phyloP scores from a whole-genome alignment of 352 stramenopile genomes.

The Pythium oligandrum region DNA sequence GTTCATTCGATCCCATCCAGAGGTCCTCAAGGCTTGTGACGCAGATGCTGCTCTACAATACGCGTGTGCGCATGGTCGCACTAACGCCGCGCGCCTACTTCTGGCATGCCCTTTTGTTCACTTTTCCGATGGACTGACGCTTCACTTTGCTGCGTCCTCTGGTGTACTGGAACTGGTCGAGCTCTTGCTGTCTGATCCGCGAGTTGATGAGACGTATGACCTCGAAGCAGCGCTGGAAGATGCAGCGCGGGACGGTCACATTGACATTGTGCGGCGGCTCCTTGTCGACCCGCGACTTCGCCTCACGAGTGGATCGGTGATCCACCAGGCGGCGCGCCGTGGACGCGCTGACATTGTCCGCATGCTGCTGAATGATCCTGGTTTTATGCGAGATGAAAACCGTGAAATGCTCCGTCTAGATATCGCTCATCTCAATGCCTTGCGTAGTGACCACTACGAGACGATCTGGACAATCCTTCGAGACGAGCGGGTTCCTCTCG shows the following conservation, averaged over 20 bases:
- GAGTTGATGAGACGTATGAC: constrained; percentile 5
- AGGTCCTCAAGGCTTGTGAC: constrained; percentile 2
- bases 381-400: neutral
- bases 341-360: constrained; percentile 7
- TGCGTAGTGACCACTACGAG: neutral
- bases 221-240: constrained; percentile 15
- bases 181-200: constrained; percentile 10
- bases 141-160: constrained; percentile 17
- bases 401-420: neutral
- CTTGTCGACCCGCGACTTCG: constrained; percentile 6
- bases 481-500: constrained; percentile 1
- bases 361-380: constrained; percentile 8
- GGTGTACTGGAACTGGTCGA: constrained; percentile 6
- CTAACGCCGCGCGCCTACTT: constrained; percentile 4
- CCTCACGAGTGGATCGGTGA: constrained; percentile 6
- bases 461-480: neutral
- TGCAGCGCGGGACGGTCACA: constrained; percentile 13
- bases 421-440: no score
- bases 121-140: constrained; percentile 8
- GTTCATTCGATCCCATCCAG: constrained; percentile 4
- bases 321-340: constrained; percentile 11
- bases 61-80: constrained; percentile 16
- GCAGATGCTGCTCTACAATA: constrained; percentile 20
- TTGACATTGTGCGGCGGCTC: constrained; percentile 2
- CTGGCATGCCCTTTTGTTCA: neutral